These are phyloP conservation scores for Thalassiosira livingstoniorum DNA, from an alignment of 352 stramenopile genomes.

Conservation along the genomic window DNA sequence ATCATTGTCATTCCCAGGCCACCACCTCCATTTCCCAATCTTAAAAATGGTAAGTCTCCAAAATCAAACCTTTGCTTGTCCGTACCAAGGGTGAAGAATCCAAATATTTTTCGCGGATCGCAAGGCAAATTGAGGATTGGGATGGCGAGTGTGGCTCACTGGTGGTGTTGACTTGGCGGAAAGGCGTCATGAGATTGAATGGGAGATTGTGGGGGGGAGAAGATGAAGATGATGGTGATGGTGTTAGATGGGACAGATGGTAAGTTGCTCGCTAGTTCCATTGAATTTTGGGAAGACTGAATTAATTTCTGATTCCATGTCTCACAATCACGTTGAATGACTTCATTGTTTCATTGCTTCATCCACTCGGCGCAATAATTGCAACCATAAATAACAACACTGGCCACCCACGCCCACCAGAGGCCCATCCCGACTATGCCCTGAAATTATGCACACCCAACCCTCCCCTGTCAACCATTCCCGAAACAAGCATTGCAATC, in stretches of 20 bases:
- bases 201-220: no score
- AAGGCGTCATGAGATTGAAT: constrained; percentile 88
- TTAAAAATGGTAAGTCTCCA: constrained; percentile 96
- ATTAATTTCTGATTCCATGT: no score
- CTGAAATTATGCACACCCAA: constrained; percentile 53
- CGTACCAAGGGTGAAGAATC: constrained; percentile 87
- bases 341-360: no score
- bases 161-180: constrained; percentile 90
- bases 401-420: background rate
- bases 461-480: constrained; percentile 70
- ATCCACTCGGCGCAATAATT: no score
- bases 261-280: no score
- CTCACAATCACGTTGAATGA: no score
- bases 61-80: constrained; percentile 97
- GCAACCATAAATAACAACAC: background rate
- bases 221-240: constrained; percentile 45
- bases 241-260: constrained; percentile 40
- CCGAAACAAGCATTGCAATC: constrained; percentile 90
- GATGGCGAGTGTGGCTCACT: constrained; percentile 96
- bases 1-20: no score
- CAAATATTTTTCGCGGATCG: constrained; percentile 98
- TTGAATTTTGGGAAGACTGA: no score
- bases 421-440: constrained; percentile 46
- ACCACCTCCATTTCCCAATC: constrained; percentile 94
- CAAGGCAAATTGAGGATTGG: constrained; percentile 99